These are phyloP conservation scores for Rosa hybrid DNA, from an alignment of 331 rosid genomes.

Conservation along the genomic window DNA sequence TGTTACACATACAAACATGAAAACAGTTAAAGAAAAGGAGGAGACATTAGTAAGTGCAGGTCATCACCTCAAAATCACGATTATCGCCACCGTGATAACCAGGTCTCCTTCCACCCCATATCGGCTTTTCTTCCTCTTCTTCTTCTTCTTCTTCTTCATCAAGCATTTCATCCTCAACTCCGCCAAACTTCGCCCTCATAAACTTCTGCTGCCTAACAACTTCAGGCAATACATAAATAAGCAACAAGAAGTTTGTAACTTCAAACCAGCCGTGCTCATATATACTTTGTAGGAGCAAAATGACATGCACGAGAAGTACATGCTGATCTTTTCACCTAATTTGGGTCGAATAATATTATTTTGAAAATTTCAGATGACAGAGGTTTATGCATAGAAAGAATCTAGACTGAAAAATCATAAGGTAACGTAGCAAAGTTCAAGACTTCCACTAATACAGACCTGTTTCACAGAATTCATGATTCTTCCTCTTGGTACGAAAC, in stretches of 20 bases:
- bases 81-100: slow-evolving; percentile 72
- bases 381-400: background rate
- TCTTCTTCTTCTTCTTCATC: slow-evolving; percentile 54
- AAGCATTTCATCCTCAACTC: slow-evolving; percentile 56
- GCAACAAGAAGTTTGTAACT: slow-evolving; percentile 13
- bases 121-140: slow-evolving; percentile 40
- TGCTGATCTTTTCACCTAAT: background rate
- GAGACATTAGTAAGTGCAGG: slow-evolving; percentile 9
- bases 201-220: slow-evolving; percentile 62
- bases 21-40: background rate
- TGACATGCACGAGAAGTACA: background rate
- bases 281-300: slow-evolving; percentile 10
- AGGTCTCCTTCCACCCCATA: slow-evolving; percentile 46
- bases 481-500: background rate
- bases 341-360: background rate
- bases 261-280: slow-evolving; percentile 5
- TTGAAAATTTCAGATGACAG: background rate
- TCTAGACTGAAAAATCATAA: background rate
- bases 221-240: slow-evolving; percentile 27
- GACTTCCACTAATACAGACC: background rate
- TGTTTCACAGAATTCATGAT: background rate
- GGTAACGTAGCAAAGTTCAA: background rate
- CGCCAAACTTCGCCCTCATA: slow-evolving; percentile 64
- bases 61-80: slow-evolving; percentile 71
- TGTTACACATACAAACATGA: background rate